Evolutionary conservation across 2,329 filamentous ascomycete species (phyloP).

Genomic region (Thielaviopsis punctulata): DNA sequence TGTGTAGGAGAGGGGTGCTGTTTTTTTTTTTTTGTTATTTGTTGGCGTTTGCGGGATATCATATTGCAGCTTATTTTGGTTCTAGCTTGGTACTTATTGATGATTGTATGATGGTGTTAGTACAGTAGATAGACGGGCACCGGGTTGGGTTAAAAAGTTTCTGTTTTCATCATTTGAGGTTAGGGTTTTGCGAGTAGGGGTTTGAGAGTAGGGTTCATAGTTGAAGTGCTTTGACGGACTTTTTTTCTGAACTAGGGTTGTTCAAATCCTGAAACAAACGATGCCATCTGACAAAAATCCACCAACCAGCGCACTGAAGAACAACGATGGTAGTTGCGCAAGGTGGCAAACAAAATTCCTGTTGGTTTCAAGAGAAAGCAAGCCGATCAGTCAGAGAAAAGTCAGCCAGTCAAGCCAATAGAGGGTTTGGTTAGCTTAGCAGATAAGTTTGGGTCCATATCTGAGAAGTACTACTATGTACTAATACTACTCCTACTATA

Average conservation of each 20-base stretch:
- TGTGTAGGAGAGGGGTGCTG: neutral
- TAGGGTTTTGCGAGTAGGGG: too few relatives aligned
- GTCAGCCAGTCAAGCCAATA: too few relatives aligned
- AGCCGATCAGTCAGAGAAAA: too few relatives aligned
- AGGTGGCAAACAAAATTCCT: too few relatives aligned
- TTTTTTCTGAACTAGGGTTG: neutral
- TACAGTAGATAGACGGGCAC: conserved; percentile 2
- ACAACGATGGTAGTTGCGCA: too few relatives aligned
- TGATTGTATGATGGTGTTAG: conserved; percentile 5
- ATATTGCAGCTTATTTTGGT: conserved; percentile 1
- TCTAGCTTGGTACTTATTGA: conserved; percentile 5
- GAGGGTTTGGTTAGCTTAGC: too few relatives aligned
- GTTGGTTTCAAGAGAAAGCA: too few relatives aligned
- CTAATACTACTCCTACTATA: too few relatives aligned
- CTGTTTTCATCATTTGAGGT: neutral
- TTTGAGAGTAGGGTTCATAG: too few relatives aligned
- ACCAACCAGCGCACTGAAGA: neutral
- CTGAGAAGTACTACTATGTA: too few relatives aligned
- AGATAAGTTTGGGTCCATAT: too few relatives aligned
- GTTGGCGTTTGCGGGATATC: conserved; percentile 2
- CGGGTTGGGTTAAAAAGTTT: neutral
- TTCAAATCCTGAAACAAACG: neutral
- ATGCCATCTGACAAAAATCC: neutral
- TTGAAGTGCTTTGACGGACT: too few relatives aligned
- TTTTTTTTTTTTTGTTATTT: conserved; percentile 1